Evolutionary conservation across 2,329 filamentous ascomycete genomes (phyloP).

Genomic region (Beauveria medogensis): DNA sequence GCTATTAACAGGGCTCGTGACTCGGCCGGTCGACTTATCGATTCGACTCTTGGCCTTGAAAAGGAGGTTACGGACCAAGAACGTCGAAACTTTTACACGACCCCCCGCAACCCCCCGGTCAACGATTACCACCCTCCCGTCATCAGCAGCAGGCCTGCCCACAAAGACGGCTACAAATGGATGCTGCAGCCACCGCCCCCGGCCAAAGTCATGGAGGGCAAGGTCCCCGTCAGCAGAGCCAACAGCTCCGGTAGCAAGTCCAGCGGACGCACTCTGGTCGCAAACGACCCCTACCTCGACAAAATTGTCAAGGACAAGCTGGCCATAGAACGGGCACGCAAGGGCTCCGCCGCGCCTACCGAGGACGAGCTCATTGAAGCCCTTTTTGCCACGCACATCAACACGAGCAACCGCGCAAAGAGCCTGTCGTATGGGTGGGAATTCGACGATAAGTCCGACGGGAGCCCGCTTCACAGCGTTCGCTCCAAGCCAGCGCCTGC

Average conservation of each 20-base stretch:
- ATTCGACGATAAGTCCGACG: constrained; percentile 25
- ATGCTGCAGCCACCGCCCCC: constrained; percentile 91
- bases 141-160: constrained; percentile 64
- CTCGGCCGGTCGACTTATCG: constrained; percentile 46
- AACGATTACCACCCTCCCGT: constrained; percentile 83
- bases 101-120: constrained; percentile 60
- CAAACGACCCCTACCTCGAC: constrained; percentile 34
- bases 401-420: constrained; percentile 25
- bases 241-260: constrained; percentile 47
- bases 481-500: constrained; percentile 20
- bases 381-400: constrained; percentile 27
- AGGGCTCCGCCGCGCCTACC: constrained; percentile 28
- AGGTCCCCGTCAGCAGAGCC: constrained; percentile 59
- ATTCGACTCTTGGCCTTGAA: constrained; percentile 44
- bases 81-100: constrained; percentile 53
- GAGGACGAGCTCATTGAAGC: constrained; percentile 38
- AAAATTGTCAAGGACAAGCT: constrained; percentile 38
- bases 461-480: constrained; percentile 20
- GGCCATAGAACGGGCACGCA: constrained; percentile 38
- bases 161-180: constrained; percentile 68
- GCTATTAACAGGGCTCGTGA: constrained; percentile 51
- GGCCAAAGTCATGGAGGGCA: constrained; percentile 85
- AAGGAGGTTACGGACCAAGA: constrained; percentile 43
- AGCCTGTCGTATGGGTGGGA: constrained; percentile 29
- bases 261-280: constrained; percentile 35